phyloP scores from a whole-genome alignment of 371 early-diverging fungal genomes.

The Apophysomyces trapeziformis region DNA sequence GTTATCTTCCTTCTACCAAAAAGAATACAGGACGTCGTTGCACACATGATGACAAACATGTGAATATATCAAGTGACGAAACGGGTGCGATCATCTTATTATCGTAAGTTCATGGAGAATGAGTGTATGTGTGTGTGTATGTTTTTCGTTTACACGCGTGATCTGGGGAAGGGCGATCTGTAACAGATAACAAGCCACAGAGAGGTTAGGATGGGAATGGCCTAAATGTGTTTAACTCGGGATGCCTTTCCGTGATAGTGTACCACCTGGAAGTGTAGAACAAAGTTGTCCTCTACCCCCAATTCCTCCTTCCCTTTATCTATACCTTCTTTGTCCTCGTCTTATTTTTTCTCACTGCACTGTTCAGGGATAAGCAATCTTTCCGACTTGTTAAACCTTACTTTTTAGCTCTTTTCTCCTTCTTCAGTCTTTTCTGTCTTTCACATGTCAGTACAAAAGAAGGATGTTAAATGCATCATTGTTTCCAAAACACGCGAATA shows the following conservation, averaged over 20 bases:
- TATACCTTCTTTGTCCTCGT: too few species aligned
- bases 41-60: conserved; percentile 5
- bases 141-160: not conserved
- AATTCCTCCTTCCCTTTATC: too few species aligned
- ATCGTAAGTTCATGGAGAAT: too few species aligned
- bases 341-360: not conserved
- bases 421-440: not conserved
- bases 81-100: too few species aligned
- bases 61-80: conserved; percentile 2
- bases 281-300: too few species aligned
- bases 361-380: not conserved
- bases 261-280: too few species aligned
- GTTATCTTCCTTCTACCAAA: too few species aligned
- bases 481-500: conserved; percentile 12
- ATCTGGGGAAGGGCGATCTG: conserved; percentile 6
- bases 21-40: too few species aligned
- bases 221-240: not conserved
- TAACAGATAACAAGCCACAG: conserved; percentile 7
- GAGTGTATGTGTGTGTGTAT: too few species aligned
- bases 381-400: not conserved
- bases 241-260: not conserved
- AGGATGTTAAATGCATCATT: conserved; percentile 5
- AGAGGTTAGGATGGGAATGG: conserved; percentile 4
- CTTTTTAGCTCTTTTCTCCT: too few species aligned
- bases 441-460: not conserved